Conservation (phyloP, 352 stramenopile species). For the Phytophthora meadii region DNA sequence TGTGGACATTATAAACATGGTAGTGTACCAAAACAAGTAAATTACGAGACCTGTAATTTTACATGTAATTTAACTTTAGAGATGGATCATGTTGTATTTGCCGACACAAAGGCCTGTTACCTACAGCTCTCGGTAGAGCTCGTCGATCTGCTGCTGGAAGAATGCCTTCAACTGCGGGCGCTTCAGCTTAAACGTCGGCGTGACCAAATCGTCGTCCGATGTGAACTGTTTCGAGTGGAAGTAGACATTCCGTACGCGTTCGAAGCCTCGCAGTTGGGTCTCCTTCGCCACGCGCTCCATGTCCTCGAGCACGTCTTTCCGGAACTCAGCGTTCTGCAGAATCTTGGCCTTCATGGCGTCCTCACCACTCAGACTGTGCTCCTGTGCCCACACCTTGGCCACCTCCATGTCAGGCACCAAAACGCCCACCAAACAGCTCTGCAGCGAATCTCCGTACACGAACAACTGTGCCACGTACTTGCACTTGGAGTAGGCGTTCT, state of each 20-base stretch:
- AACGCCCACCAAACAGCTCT: slow-evolving; percentile 92
- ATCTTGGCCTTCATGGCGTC: slow-evolving; percentile 18
- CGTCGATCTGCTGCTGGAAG: background rate
- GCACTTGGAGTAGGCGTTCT: slow-evolving; percentile 78
- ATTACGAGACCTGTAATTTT: too few relatives aligned
- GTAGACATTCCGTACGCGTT: background rate
- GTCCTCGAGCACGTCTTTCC: background rate
- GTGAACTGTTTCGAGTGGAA: background rate
- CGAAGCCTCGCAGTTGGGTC: background rate
- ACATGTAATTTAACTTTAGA: too few relatives aligned
- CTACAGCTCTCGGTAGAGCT: background rate
- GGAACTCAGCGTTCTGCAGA: background rate
- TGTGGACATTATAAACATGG: too few relatives aligned
- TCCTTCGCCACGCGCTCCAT: background rate
- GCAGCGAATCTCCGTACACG: slow-evolving; percentile 94
- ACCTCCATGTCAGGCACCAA: slow-evolving; percentile 77
- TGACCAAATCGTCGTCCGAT: background rate
- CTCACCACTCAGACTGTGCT: slow-evolving; percentile 21
- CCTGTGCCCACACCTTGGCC: slow-evolving; percentile 45
- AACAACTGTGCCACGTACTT: slow-evolving; percentile 93
- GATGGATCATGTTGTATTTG: too few relatives aligned
- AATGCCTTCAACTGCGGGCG: background rate
- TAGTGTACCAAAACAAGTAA: too few relatives aligned
- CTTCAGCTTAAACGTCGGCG: background rate
- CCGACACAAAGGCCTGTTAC: too few relatives aligned